A percentile compares a stretch with the other conserved stretches of the same genome.
Evolutionary conservation across 352 stramenopile genomes (phyloP).

Genomic region (Pilasporangium apinafurcum): DNA sequence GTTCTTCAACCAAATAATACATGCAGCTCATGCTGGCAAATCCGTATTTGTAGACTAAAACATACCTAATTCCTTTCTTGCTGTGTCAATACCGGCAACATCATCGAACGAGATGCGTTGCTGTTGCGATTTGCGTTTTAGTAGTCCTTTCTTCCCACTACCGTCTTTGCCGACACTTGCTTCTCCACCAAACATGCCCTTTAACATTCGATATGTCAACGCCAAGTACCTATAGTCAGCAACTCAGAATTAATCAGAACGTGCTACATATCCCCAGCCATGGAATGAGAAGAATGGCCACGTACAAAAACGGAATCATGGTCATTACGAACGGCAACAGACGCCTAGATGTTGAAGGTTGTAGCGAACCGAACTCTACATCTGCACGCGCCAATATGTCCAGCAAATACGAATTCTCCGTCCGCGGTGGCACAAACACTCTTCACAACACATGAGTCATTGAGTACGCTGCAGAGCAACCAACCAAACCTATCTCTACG

Average conservation of each 20-base stretch:
- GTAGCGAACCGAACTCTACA: constrained; percentile 65
- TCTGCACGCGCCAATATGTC: constrained; percentile 49
- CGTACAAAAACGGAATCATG: constrained; percentile 67
- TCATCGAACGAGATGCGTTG: constrained; percentile 87
- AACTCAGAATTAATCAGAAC: not conserved
- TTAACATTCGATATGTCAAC: constrained; percentile 81
- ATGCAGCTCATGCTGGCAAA: not conserved
- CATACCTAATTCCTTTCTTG: constrained; percentile 86
- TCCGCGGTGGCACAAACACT: constrained; percentile 68
- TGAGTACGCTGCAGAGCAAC: constrained; percentile 1
- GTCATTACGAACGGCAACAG: constrained; percentile 56
- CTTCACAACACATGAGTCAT: constrained; percentile 16
- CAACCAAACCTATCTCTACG: constrained; percentile 1
- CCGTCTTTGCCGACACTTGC: constrained; percentile 66
- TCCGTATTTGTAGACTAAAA: not conserved
- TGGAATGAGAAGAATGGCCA: too few species aligned
- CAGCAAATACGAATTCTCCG: constrained; percentile 61
- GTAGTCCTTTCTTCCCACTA: constrained; percentile 33
- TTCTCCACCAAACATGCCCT: constrained; percentile 42
- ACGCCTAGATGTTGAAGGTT: constrained; percentile 30
- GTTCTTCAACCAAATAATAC: not conserved
- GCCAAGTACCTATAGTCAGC: constrained; percentile 53
- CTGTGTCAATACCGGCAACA: constrained; percentile 91
- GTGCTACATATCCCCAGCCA: not conserved
- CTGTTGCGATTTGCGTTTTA: constrained; percentile 16